These are phyloP conservation scores for Lepidium didymum DNA, from an alignment of 345 rosid species.

Conservation along the genomic window DNA sequence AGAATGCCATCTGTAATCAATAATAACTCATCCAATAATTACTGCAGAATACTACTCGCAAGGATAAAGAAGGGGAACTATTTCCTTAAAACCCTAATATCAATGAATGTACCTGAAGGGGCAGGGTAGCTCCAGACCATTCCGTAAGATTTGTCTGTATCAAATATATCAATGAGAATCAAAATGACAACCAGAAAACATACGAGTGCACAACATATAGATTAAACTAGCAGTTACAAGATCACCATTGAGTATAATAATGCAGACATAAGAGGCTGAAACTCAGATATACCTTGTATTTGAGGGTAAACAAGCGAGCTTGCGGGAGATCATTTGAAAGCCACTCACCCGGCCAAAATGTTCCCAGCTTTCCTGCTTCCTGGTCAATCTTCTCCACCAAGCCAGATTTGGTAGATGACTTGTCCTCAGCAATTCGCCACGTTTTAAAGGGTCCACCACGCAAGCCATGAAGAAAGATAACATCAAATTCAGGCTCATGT, in stretches of 20 bases:
- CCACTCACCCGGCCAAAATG: constrained; percentile 99
- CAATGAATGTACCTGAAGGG: constrained; percentile 68
- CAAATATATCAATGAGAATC: constrained; percentile 13
- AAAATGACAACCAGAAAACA: neutral
- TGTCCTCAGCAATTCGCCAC: constrained; percentile 91
- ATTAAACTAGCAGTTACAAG: neutral
- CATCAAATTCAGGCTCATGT: constrained; percentile 58
- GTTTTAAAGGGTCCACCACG: constrained; percentile 94
- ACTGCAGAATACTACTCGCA: neutral
- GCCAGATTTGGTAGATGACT: constrained; percentile 87
- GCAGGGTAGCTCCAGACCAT: constrained; percentile 95
- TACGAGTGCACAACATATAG: neutral
- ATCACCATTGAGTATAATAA: neutral
- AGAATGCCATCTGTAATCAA: neutral
- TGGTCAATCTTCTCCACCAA: constrained; percentile 94
- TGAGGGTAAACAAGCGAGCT: constrained; percentile 80
- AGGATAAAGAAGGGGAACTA: neutral
- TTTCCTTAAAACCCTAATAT: neutral
- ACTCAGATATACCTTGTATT: constrained; percentile 75
- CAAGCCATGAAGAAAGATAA: constrained; percentile 89
- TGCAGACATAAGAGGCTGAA: neutral
- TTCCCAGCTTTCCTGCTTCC: constrained; percentile 96
- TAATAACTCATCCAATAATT: neutral
- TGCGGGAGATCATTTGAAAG: constrained; percentile 79
- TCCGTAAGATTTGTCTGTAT: constrained; percentile 88